A percentile compares a stretch with the other conserved stretches of the same genome.
These are phyloP conservation scores for Sporothrix protearum DNA, from an alignment of 2,329 filamentous ascomycete genomes.

Conservation along the genomic window DNA sequence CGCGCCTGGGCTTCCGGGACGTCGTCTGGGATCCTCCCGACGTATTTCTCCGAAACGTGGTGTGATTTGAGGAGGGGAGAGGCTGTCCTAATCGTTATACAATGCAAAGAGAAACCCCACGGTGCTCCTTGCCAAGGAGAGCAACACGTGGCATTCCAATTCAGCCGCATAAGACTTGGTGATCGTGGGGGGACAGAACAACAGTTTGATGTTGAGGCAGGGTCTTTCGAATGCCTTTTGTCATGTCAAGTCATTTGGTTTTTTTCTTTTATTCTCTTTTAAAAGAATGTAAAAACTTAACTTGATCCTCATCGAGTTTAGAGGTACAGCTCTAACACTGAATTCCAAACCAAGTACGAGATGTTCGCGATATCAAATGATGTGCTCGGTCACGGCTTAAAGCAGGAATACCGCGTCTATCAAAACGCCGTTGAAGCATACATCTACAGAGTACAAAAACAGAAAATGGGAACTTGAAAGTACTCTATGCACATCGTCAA, in stretches of 20 bases:
- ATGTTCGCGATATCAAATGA: no score
- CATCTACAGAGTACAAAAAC: not conserved
- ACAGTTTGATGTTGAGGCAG: not conserved
- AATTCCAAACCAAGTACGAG: no score
- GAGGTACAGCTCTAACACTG: no score
- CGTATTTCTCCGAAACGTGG: constrained; percentile 27
- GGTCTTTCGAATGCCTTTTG: not conserved
- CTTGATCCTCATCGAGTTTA: no score
- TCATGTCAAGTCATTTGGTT: not conserved
- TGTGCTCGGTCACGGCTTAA: no score
- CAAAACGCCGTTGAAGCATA: not conserved
- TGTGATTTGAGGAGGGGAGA: constrained; percentile 27
- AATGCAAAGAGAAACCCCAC: no score
- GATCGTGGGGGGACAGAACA: not conserved
- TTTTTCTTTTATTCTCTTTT: not conserved
- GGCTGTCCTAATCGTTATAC: not conserved
- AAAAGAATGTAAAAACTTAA: no score
- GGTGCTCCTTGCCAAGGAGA: not conserved
- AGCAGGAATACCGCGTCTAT: not conserved
- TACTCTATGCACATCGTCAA: not conserved
- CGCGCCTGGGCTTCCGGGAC: constrained; percentile 35
- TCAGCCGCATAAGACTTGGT: constrained; percentile 9
- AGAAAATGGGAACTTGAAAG: not conserved
- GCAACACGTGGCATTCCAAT: not conserved
- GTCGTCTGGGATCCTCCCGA: constrained; percentile 42